These are phyloP conservation scores for Marchantia paleacea DNA, from an alignment of 225 moss, liverwort and hornwort genomes.

Conservation along the genomic window DNA sequence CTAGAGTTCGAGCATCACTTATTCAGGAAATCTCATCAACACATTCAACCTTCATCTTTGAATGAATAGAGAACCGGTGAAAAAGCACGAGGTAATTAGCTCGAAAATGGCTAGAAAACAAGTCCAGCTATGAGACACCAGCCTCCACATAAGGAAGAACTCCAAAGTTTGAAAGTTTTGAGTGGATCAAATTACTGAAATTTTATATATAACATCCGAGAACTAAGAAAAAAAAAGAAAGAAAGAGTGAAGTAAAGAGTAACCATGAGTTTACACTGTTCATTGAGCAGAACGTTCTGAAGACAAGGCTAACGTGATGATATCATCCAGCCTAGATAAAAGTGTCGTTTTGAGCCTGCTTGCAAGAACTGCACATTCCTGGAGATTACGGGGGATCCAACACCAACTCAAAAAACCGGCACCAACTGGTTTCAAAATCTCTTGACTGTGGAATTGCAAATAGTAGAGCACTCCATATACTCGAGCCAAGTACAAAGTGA, in stretches of 20 bases:
- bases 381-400: not conserved
- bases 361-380: not conserved
- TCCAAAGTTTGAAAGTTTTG: not conserved
- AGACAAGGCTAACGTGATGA: conserved; percentile 9
- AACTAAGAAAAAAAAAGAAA: not conserved
- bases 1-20: too few species aligned
- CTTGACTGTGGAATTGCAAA: not conserved
- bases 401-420: not conserved
- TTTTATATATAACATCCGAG: conserved; percentile 13
- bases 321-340: not conserved
- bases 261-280: conserved; percentile 16
- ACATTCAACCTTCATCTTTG: too few species aligned
- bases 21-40: too few species aligned
- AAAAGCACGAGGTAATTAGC: too few species aligned
- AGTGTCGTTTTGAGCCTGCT: not conserved
- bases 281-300: not conserved
- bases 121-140: conserved; percentile 75
- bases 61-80: too few species aligned
- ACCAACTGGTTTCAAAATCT: not conserved
- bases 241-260: not conserved
- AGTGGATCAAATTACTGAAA: not conserved
- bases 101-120: conserved; percentile 39
- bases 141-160: not conserved
- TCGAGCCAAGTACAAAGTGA: not conserved
- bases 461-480: not conserved